Evolutionary conservation across 805 yeast species (phyloP).

Genomic region (Starmerella ratchasimensis): DNA sequence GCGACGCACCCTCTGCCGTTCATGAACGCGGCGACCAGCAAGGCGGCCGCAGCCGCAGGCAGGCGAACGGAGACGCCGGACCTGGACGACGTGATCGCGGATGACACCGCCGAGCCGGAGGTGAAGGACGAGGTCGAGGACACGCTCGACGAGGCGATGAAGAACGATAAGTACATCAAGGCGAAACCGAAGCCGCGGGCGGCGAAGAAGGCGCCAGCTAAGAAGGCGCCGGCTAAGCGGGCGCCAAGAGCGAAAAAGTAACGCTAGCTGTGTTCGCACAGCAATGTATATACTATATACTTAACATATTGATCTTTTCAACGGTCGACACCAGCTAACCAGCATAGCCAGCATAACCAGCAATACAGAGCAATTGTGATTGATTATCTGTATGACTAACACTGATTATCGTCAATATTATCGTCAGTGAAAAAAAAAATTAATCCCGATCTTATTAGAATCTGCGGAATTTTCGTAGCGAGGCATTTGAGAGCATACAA

Average conservation of each 20-base stretch:
- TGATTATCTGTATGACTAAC: too few relatives aligned
- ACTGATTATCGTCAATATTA: too few relatives aligned
- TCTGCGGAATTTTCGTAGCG: too few relatives aligned
- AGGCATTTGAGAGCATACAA: too few relatives aligned
- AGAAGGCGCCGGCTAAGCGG: not conserved
- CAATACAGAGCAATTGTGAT: too few relatives aligned
- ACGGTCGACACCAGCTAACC: too few relatives aligned
- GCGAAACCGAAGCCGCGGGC: conserved; percentile 10
- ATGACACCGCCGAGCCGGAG: conserved; percentile 29
- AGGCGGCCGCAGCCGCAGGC: conserved; percentile 26
- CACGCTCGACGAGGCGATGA: conserved; percentile 27
- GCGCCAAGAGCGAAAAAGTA: not conserved
- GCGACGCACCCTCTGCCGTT: conserved; percentile 73
- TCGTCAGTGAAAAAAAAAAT: too few relatives aligned
- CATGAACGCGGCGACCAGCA: conserved; percentile 37
- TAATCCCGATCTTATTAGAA: too few relatives aligned
- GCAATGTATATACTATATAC: too few relatives aligned
- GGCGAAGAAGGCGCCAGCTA: not conserved
- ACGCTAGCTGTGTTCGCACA: too few relatives aligned
- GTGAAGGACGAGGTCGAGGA: conserved; percentile 25
- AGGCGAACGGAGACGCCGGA: conserved; percentile 37
- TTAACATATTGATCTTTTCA: too few relatives aligned
- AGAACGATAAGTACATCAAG: conserved; percentile 22
- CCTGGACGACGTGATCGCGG: conserved; percentile 57
- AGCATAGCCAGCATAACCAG: too few relatives aligned